Evolutionary conservation across 2,329 filamentous ascomycete species (phyloP).

Genomic region (Furcasterigmium furcatum): DNA sequence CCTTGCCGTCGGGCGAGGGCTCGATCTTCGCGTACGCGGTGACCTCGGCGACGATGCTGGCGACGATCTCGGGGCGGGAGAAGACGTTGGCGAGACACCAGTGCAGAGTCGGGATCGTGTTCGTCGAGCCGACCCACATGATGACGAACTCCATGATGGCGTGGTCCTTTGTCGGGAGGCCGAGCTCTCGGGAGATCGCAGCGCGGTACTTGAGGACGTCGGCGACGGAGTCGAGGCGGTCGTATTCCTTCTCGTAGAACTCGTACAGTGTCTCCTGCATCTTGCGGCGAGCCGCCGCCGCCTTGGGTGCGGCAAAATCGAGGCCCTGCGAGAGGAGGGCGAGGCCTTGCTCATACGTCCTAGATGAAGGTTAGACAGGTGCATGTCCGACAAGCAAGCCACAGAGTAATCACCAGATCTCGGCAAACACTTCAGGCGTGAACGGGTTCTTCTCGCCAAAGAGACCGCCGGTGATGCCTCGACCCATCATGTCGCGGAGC

Average conservation of each 20-base stretch:
- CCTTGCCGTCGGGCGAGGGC: conserved; percentile 1
- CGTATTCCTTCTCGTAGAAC: conserved; percentile 23
- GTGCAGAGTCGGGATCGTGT: conserved; percentile 31
- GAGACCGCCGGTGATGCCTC: conserved; percentile 32
- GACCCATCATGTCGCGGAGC: conserved; percentile 31
- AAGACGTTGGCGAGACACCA: conserved; percentile 30
- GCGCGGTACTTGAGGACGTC: conserved; percentile 22
- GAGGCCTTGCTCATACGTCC: conserved; percentile 21
- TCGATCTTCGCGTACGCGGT: conserved; percentile 10
- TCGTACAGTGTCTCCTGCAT: conserved; percentile 18
- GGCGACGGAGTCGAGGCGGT: conserved; percentile 21
- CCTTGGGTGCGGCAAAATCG: conserved; percentile 16
- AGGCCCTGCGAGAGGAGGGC: conserved; percentile 22
- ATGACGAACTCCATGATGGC: conserved; percentile 25
- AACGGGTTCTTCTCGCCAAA: conserved; percentile 41
- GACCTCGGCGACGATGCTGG: conserved; percentile 25
- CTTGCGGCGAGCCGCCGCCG: conserved; percentile 15
- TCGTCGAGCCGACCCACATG: conserved; percentile 24
- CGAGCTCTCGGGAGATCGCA: conserved; percentile 19
- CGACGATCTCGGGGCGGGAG: conserved; percentile 17
- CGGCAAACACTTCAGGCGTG: conserved; percentile 22
- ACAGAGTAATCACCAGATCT: too few species aligned
- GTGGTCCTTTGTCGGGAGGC: conserved; percentile 20
- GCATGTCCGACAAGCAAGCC: too few species aligned
- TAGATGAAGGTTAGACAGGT: too few species aligned